Base-by-base conservation (phyloP, 768 basidiomycete species). In the Tephrocybe sp. region DNA sequence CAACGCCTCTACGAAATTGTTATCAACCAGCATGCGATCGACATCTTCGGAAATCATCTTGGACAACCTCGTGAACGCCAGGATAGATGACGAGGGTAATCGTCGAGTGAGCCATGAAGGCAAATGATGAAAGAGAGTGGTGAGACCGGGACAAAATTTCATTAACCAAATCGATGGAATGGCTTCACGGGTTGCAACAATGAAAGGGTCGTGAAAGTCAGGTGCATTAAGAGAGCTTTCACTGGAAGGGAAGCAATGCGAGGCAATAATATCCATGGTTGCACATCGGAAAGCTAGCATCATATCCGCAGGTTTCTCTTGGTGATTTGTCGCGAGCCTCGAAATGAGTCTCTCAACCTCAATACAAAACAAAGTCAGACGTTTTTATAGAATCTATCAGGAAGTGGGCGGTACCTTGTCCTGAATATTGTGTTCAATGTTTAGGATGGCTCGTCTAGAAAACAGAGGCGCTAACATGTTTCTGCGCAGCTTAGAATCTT, bases 221-320 rank as follows among this genome's bases (percentile, higher is more conserved):
- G 62, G 65, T 32, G 50, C 57, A 17, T 67, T 62, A 12, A 76
- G 59, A 9, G 67, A 62, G 40, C 71, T 60, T 25, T 65, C 53
- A 18, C 61, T 68, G 23, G 62, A 58, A 12, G 67, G 66, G 45
- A 77, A 77, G 56, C 70, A 71, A 54, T 75, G 74, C 5, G 68
- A 63, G 10, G 74, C 65, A 45, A 79, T 73, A 43, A 75, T 70
- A 53, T 77, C 77, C 54, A 75, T 58, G 9, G 74, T 68, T 12
- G 68, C 63, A 26, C 73, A 72, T 28, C 74, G 68, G 43, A 73
- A 77, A 4, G 73, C 75, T 28, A 69, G 58, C 60, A 68, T 70
- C 58, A 76, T 63, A 46, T 76, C 62, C 5, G 62, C 61, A 2
- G 73, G 65, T 25, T 38, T 50, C 43, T 55, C 41, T 34, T 57